Base-by-base conservation (phyloP, 306 rosid genomes). In the Macrotyloma uniflorum region DNA sequence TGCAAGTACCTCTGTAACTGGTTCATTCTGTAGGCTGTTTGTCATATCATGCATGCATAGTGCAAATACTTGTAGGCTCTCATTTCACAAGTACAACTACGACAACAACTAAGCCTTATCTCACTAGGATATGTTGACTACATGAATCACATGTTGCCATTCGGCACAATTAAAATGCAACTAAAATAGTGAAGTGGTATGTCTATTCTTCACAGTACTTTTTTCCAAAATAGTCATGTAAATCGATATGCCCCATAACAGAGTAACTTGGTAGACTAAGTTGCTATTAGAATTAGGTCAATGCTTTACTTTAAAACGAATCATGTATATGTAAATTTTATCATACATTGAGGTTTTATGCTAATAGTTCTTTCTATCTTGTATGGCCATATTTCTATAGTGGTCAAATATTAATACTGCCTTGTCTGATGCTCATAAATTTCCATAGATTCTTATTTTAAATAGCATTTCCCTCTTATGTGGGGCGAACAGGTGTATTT, bases 401-500 rank as follows among this genome's bases (percentile, higher is more conserved):
- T 74, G 43, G 19, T 45, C 55, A 20, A 78, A 70, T 70, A 47
- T 51, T 55, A 55, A 26, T 55, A 73, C 69, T 75, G 67, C 54
- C 54, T 57, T 80, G 24, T 30, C 70, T 61, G 51, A 55, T 36
- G 70, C 36, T 40, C 24, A 20, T 46, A n/a, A 19, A 70, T 53
- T 78, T 58, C 42, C 10, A 5, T n/a, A 61, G 35, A 30, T 67
- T 59, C 47, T 50, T 65, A 24, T 40, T 76, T 42, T 53, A 69
- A 78, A 45, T 18, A 66, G 66, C 11, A 14, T 85, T 38, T 68
- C 23, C 67, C 36, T 62, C 20, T 32, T 69, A 15, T 65, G 35
- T 70, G 81, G 81, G 79, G 69, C 36, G 66, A 50, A 50, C 85
- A 94, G 98, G 92, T 94, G 38, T 85, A 88, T 88, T 94, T 94